Percentiles rank a stretch among this genome's conserved stretches.
Evolutionary conservation across 176 grass and related monocot species (phyloP).

Genomic region (Elaeis guineensis): DNA sequence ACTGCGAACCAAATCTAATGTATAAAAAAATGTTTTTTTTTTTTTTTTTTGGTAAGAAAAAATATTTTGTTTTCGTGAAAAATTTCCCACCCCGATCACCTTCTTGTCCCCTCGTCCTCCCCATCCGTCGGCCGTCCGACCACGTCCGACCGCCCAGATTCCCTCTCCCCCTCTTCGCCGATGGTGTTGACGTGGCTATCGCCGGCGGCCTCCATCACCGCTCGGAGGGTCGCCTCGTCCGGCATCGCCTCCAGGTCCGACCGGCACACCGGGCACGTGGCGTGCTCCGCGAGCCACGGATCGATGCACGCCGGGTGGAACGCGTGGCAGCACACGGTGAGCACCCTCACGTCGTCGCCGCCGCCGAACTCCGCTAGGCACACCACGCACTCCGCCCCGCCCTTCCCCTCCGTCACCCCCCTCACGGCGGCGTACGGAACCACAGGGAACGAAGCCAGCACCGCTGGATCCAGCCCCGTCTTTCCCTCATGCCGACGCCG

Average conservation of each 20-base stretch:
- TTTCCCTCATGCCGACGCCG: background rate
- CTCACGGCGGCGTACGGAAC: slow-evolving; percentile 3
- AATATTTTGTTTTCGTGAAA: too few species aligned
- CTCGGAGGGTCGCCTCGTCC: background rate
- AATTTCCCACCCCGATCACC: too few species aligned
- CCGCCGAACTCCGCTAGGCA: slow-evolving; percentile 46
- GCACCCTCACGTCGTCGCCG: slow-evolving; percentile 41
- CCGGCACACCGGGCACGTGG: slow-evolving; percentile 60
- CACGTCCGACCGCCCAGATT: too few species aligned
- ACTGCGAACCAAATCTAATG: too few species aligned
- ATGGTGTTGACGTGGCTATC: slow-evolving; percentile 1
- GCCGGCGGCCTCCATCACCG: background rate
- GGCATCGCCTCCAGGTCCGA: slow-evolving; percentile 21
- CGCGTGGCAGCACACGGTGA: slow-evolving; percentile 50
- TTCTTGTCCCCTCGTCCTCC: too few species aligned
- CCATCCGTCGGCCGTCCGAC: too few species aligned
- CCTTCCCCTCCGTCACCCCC: background rate
- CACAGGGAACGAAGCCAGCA: slow-evolving; percentile 41
- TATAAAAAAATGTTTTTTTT: too few species aligned
- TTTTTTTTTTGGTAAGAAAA: too few species aligned
- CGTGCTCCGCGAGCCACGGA: slow-evolving; percentile 39
- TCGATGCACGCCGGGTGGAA: slow-evolving; percentile 59
- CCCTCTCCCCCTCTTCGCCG: background rate
- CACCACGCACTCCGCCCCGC: slow-evolving; percentile 41
- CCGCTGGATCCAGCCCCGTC: slow-evolving; percentile 36